Percentiles rank a stretch among this genome's conserved stretches.
phyloP scores from a whole-genome alignment of 495 filamentous ascomycete species.

The Hypoxylon fuscum region DNA sequence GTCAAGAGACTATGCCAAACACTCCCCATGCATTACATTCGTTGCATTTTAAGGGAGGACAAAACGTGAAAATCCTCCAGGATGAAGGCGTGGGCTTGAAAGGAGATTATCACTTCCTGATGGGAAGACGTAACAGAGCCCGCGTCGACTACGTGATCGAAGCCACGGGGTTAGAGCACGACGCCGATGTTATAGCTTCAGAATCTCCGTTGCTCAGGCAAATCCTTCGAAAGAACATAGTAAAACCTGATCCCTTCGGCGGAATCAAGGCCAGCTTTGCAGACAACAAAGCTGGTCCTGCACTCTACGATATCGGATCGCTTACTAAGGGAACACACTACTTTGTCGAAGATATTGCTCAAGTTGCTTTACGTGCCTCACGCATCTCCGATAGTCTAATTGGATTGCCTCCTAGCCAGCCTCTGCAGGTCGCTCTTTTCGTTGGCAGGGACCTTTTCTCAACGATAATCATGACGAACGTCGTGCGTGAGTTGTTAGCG shows the following conservation, averaged over 20 bases:
- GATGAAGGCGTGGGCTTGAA: neutral
- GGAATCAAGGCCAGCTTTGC: slow-evolving; percentile 1
- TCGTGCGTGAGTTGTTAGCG: neutral
- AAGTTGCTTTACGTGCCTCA: neutral
- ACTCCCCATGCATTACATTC: neutral
- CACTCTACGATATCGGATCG: slow-evolving; percentile 9
- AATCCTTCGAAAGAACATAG: neutral
- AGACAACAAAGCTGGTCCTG: neutral
- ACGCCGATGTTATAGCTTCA: neutral
- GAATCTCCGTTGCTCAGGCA: neutral
- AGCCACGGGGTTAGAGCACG: slow-evolving; percentile 6
- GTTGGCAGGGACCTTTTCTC: slow-evolving; percentile 11
- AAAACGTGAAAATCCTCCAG: neutral
- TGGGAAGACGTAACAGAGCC: neutral
- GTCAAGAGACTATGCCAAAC: slow-evolving; percentile 1
- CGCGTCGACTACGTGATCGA: slow-evolving; percentile 9
- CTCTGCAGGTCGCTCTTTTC: slow-evolving; percentile 5
- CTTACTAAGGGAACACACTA: slow-evolving; percentile 9
- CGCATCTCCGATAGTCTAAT: slow-evolving; percentile 8
- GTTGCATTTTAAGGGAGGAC: neutral
- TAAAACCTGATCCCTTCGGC: neutral
- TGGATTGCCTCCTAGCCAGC: slow-evolving; percentile 3
- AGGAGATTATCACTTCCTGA: neutral
- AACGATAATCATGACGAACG: slow-evolving; percentile 4
- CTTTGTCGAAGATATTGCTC: slow-evolving; percentile 6